phyloP scores from a whole-genome alignment of 2,329 filamentous ascomycete species.

The Neurospora sp. region DNA sequence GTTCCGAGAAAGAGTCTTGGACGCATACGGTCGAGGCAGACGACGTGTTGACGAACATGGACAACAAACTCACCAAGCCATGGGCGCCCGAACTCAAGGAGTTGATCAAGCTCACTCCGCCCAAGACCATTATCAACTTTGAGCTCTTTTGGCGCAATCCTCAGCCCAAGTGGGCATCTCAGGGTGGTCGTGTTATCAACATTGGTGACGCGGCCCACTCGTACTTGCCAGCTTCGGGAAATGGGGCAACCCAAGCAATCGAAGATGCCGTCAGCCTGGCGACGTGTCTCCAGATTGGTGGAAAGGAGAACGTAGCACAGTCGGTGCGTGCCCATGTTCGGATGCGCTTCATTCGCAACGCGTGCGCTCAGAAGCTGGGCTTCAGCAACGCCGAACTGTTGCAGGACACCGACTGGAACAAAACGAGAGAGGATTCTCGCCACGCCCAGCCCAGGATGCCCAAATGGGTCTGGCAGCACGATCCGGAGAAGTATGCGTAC shows the following conservation, averaged over 20 bases:
- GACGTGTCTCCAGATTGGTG: constrained; percentile 26
- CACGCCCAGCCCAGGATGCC: constrained; percentile 26
- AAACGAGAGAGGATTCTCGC: constrained; percentile 26
- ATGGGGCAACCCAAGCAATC: constrained; percentile 32
- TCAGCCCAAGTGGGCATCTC: constrained; percentile 27
- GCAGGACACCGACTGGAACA: constrained; percentile 26
- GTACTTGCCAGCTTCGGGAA: constrained; percentile 30
- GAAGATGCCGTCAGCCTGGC: constrained; percentile 31
- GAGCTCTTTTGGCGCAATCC: constrained; percentile 32
- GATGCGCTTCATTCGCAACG: constrained; percentile 27
- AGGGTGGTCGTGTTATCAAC: constrained; percentile 24
- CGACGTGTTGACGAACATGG: constrained; percentile 27
- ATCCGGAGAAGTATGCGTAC: constrained; percentile 27
- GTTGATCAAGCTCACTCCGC: constrained; percentile 21
- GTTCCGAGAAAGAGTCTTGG: constrained; percentile 28
- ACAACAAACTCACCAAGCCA: constrained; percentile 19
- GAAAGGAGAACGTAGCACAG: constrained; percentile 16
- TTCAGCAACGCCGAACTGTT: constrained; percentile 28
- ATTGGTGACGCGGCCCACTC: constrained; percentile 32
- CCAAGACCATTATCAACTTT: constrained; percentile 24
- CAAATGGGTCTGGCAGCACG: constrained; percentile 28
- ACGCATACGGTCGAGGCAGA: constrained; percentile 24
- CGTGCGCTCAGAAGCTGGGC: constrained; percentile 29
- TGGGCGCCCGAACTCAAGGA: constrained; percentile 26
- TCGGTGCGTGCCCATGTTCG: constrained; percentile 24